Conservation (phyloP, 1,284 basidiomycete genomes). For the Testicularia cyperi region DNA sequence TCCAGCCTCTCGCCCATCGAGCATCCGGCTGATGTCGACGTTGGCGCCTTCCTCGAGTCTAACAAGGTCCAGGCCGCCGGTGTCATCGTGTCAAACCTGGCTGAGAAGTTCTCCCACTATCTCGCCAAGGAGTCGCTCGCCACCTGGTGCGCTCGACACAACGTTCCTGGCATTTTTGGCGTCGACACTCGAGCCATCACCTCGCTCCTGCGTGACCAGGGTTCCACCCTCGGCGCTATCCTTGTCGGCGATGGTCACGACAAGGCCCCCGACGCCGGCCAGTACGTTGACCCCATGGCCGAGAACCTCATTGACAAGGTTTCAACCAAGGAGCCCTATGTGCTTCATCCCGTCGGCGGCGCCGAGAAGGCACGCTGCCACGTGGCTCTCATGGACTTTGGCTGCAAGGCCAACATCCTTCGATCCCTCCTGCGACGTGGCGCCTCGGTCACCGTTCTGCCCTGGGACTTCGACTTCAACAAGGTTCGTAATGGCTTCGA, state of each 20-base stretch:
- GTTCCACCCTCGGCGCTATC: conserved; percentile 90
- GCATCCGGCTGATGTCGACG: conserved; percentile 66
- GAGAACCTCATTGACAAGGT: conserved; percentile 93
- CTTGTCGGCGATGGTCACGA: conserved; percentile 77
- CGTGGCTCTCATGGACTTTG: conserved; percentile 95
- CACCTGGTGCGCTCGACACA: conserved; percentile 87
- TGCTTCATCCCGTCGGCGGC: conserved; percentile 81
- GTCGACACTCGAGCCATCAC: conserved; percentile 98
- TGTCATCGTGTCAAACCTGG: conserved; percentile 90
- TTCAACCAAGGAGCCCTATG: conserved; percentile 82
- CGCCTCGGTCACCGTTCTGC: conserved; percentile 89
- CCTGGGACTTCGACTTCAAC: conserved; percentile 98
- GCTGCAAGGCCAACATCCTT: conserved; percentile 94
- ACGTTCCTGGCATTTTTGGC: conserved; percentile 90
- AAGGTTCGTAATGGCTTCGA: conserved; percentile 81
- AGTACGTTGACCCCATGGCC: conserved; percentile 77
- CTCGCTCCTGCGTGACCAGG: conserved; percentile 87
- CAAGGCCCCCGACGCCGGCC: conserved; percentile 63
- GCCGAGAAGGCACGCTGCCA: conserved; percentile 65
- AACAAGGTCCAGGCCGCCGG: conserved; percentile 85
- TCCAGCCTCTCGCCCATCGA: conserved; percentile 57
- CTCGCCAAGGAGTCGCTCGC: conserved; percentile 88
- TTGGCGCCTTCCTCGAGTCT: conserved; percentile 72
- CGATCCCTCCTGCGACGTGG: conserved; percentile 86
- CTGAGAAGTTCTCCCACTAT: conserved; percentile 92